Percentiles rank a stretch among this genome's conserved stretches.
Conservation (phyloP, 2,329 filamentous ascomycete species). For the Cladosporium sp. region DNA sequence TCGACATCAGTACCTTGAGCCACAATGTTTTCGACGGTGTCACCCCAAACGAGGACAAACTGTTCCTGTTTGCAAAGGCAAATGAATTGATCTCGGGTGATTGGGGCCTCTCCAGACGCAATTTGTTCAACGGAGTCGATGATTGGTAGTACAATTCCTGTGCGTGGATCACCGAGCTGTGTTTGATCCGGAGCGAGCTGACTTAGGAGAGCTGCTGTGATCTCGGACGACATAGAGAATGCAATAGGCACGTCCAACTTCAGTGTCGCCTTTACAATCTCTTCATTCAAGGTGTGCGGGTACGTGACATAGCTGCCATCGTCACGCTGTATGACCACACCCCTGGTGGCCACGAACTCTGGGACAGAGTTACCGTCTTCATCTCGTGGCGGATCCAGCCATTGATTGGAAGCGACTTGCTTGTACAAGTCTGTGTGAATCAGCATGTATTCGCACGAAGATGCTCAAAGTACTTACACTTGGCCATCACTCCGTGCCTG, state of each 20-base stretch:
- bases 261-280: conserved; percentile 9
- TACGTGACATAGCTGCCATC: conserved; percentile 12
- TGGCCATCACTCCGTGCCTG: conserved; percentile 11
- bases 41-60: conserved; percentile 13
- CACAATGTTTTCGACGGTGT: conserved; percentile 12
- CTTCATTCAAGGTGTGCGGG: conserved; percentile 8
- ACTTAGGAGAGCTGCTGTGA: conserved; percentile 8
- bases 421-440: conserved; percentile 6
- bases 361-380: conserved; percentile 8
- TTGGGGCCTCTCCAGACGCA: conserved; percentile 3
- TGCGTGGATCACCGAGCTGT: conserved; percentile 4
- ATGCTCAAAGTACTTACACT: conserved; percentile 1
- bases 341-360: conserved; percentile 8
- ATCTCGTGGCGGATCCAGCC: conserved; percentile 10
- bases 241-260: conserved; percentile 12
- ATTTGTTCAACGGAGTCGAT: conserved; percentile 10
- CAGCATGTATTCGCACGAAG: neutral
- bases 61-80: conserved; percentile 12
- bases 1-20: conserved; percentile 10
- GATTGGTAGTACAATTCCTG: conserved; percentile 6
- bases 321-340: conserved; percentile 13
- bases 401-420: conserved; percentile 9
- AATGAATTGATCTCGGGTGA: conserved; percentile 9
- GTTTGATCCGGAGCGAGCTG: conserved; percentile 12
- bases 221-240: conserved; percentile 12